phyloP scores from a whole-genome alignment of 2,329 filamentous ascomycete species.

The Aspergillus unguis region DNA sequence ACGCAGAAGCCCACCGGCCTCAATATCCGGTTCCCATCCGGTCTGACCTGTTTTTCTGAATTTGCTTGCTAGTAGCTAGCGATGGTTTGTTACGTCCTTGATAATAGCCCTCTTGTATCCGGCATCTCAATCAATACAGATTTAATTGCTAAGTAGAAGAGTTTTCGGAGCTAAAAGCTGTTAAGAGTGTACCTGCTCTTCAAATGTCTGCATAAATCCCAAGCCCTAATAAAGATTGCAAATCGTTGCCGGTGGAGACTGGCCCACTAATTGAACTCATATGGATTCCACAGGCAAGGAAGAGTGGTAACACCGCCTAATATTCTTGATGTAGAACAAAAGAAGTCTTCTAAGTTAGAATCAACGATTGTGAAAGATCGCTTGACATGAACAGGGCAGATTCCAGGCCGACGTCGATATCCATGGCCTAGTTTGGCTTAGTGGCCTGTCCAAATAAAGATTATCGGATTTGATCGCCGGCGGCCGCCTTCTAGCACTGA shows the following conservation, averaged over 20 bases:
- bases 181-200: no score
- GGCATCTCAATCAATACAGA: slow-evolving; percentile 41
- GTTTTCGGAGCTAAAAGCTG: neutral
- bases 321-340: no score
- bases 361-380: no score
- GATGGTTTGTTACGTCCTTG: slow-evolving; percentile 40
- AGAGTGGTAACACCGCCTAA: no score
- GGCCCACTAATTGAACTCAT: no score
- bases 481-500: neutral
- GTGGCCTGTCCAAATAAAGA: neutral
- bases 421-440: neutral
- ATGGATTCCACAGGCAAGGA: no score
- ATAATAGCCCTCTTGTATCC: slow-evolving; percentile 43
- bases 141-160: slow-evolving; percentile 27
- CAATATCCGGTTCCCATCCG: slow-evolving; percentile 19
- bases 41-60: slow-evolving; percentile 30
- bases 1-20: slow-evolving; percentile 28
- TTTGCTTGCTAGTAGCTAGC: slow-evolving; percentile 42
- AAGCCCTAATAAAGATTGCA: no score
- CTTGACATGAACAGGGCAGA: no score
- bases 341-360: no score
- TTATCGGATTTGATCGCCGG: neutral
- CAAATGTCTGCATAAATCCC: no score
- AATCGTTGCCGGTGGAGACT: no score
- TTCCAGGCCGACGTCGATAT: neutral